Evolutionary conservation across 2,329 filamentous ascomycete genomes (phyloP), one percentile per base, ranked within the genome.

Genomic region (Xylaria arbuscula): DNA sequence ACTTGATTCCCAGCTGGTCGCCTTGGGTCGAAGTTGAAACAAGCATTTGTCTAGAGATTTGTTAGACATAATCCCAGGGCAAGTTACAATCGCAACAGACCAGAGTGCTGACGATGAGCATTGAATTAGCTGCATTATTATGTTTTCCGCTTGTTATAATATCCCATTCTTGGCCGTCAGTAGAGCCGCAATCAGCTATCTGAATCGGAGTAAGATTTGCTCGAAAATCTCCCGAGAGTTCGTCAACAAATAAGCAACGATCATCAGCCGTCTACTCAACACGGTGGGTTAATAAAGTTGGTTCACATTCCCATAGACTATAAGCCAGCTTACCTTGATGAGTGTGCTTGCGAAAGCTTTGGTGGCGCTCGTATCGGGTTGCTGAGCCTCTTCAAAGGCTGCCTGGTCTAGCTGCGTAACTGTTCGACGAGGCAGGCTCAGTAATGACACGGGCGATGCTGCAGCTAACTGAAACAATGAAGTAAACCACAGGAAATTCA

Each of bases 11-110:
- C 86, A 2, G 81, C 79, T 0, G 80, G 76, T 34, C 86, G 81
- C 55, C 86, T 81, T 5, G 83, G 81, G 71, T 89, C 87, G 68
- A 87, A 87, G 79, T 87, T 89, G 72, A 88, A 79, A 73, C 87
- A 89, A 51, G 86, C 87, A 74, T 88, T 83, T 1, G 87, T 89
- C 79, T 82, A 70, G 0, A 51, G 28, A 32, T 38, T 34, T 53
- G 66, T 71, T 66, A 72, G 66, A 17, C 19, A 6, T 24, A 7
- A 22, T 8, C 13, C 28, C 5, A 8, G 9, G 38, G 4, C 32
- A 13, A 36, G 38, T 42, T 17, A 47, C 8, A 38, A 34, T 58
- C 19, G 15, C 3, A 74, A 78, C 67, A 71, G 10, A 83, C 82
- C 72, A 87, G 76, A 3, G 85, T 85, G 80, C 83, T 89, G 51